Evolutionary conservation across 768 basidiomycete genomes (phyloP), one percentile per base, ranked within the genome.

Genomic region (Megacollybia marginata): DNA sequence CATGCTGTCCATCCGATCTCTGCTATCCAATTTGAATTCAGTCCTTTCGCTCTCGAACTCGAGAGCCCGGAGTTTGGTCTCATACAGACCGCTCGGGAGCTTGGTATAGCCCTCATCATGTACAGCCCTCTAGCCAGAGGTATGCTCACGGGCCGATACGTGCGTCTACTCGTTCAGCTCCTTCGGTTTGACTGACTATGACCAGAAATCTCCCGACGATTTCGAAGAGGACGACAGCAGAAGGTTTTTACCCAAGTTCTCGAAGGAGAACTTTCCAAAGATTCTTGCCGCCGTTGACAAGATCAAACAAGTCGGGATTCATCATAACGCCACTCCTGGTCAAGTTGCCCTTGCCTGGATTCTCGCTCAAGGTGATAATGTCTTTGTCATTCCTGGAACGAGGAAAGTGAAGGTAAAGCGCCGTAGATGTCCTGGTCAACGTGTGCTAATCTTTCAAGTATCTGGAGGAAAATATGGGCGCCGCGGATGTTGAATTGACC

Each of bases 71-170:
- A 70, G 54, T 61, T 66, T 48, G 66, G 55, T 1, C 55, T 78
- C n/a, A 58, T 74, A 5, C 58, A 67, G 10, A 65, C 72, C 0
- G 68, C 68, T 6, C 54, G 69, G 19, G 72, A 77, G 54, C 61
- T 74, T 11, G 74, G 75, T 4, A 62, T 76, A 15, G 58, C 67
- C 2, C 64, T 77, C 45, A 66, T 80, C 16, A 72, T 72, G 2
- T 78, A 77, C 54, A 66, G 69, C 15, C 79, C 79, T 0, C 66
- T 79, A 34, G 75, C 70, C 1, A 65, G 76, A 16, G 78, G 78
- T 0, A 44, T 80, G 32, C 55, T 75, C 44, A 76, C 74, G 1
- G 78, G 78, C 16, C 64, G 62, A 43, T 15, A 19, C 42, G 23
- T 28, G 6, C 23, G 23, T 28, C 4, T 28, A 28, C 23, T 28